These are phyloP conservation scores for Pichia occidentalis DNA, from an alignment of 805 yeast genomes.

Conservation along the genomic window DNA sequence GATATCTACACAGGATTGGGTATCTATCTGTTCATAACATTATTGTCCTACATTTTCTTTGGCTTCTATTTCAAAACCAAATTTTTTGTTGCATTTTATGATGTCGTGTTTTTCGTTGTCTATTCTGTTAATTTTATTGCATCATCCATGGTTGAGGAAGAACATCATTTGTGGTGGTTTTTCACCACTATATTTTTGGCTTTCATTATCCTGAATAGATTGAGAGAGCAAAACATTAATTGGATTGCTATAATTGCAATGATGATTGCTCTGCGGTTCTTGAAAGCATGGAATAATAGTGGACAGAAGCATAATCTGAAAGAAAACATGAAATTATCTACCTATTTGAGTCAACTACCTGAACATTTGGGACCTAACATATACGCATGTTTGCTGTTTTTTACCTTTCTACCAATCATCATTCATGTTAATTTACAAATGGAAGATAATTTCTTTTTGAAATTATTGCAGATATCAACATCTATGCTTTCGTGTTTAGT, in stretches of 20 bases:
- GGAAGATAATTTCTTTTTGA: not conserved
- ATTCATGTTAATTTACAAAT: constrained; percentile 5
- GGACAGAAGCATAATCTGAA: constrained; percentile 72
- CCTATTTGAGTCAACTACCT: constrained; percentile 31
- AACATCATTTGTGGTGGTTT: constrained; percentile 96
- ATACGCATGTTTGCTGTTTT: constrained; percentile 15
- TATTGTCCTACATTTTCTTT: constrained; percentile 26
- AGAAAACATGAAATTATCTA: constrained; percentile 42
- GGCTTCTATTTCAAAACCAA: constrained; percentile 13
- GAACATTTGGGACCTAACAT: constrained; percentile 20
- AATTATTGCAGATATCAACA: constrained; percentile 6
- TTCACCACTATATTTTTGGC: constrained; percentile 34
- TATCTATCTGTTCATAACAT: constrained; percentile 27
- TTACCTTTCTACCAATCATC: constrained; percentile 17
- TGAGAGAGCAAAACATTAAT: constrained; percentile 7
- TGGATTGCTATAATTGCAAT: constrained; percentile 17
- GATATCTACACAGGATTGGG: constrained; percentile 41
- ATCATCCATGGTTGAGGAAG: constrained; percentile 90
- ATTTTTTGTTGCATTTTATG: constrained; percentile 18
- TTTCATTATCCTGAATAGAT: constrained; percentile 14
- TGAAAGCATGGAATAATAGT: constrained; percentile 81
- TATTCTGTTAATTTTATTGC: constrained; percentile 64
- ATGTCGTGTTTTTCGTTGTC: constrained; percentile 26
- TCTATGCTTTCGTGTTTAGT: constrained; percentile 37
- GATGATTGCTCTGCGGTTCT: constrained; percentile 41